Conservation (phyloP, 805 yeast genomes). For the Ogataea philodendri region DNA sequence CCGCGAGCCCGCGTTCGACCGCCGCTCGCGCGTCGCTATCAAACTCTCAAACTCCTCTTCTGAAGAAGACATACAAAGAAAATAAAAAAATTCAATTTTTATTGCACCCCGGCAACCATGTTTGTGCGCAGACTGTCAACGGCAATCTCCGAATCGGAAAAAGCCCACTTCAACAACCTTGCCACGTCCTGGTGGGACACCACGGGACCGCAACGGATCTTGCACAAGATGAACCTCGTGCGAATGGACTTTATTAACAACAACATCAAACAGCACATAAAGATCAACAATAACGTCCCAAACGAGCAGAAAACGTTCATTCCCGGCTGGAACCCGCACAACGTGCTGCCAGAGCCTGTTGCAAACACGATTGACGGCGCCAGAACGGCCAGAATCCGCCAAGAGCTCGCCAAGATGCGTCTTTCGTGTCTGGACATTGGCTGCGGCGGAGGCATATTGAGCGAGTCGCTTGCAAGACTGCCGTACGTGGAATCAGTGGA, state of each 20-base stretch:
- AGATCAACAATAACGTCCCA: constrained; percentile 40
- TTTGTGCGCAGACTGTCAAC: constrained; percentile 8
- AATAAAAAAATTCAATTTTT: constrained; percentile 1
- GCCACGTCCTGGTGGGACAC: constrained; percentile 99
- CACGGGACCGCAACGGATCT: constrained; percentile 85
- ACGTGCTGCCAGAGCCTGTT: constrained; percentile 61
- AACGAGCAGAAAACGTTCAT: constrained; percentile 52
- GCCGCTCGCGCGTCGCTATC: constrained; percentile 69
- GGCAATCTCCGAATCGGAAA: constrained; percentile 58
- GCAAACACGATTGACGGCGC: constrained; percentile 46
- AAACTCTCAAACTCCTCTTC: constrained; percentile 49
- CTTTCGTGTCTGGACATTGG: constrained; percentile 80
- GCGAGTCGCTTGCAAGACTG: constrained; percentile 83
- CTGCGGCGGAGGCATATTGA: constrained; percentile 96
- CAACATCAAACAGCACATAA: constrained; percentile 47
- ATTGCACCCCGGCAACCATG: not conserved
- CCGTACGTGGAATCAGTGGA: constrained; percentile 58
- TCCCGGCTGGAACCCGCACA: constrained; percentile 69
- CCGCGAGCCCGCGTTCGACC: constrained; percentile 90
- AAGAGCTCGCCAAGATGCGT: constrained; percentile 35
- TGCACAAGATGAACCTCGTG: constrained; percentile 90
- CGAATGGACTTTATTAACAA: constrained; percentile 83
- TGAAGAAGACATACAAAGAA: constrained; percentile 13
- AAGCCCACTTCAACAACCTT: constrained; percentile 75
- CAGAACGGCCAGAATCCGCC: constrained; percentile 46